A percentile compares a stretch with the other conserved stretches of the same genome.
Conservation (phyloP, 148 eudicot species). For the Chenopodium berlandieri region DNA sequence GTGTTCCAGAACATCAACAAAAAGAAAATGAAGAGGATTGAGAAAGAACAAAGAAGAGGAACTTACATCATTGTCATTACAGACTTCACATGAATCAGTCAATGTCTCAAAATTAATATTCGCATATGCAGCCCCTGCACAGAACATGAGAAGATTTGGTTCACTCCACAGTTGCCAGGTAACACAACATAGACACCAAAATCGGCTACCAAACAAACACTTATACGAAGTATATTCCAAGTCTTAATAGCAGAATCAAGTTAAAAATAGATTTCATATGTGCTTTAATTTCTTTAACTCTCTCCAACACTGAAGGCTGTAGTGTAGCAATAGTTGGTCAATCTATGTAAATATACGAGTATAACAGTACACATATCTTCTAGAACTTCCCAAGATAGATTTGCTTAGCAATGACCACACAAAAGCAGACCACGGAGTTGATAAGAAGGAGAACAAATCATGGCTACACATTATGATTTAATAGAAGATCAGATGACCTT, state of each 20-base stretch:
- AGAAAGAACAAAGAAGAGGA: background rate
- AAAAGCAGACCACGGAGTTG: background rate
- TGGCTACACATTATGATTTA: background rate
- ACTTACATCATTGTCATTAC: slow-evolving; percentile 40
- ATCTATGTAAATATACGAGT: background rate
- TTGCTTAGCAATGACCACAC: background rate
- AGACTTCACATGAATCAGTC: slow-evolving; percentile 31
- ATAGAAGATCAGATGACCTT: slow-evolving; percentile 2
- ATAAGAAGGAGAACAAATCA: background rate
- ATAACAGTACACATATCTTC: background rate
- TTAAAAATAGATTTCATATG: background rate
- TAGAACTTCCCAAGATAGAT: background rate
- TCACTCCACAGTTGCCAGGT: slow-evolving; percentile 12
- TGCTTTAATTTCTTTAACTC: background rate
- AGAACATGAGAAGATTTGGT: slow-evolving; percentile 9
- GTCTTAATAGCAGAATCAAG: background rate
- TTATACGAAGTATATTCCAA: background rate
- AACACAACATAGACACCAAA: background rate
- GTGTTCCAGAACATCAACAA: background rate
- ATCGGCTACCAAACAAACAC: background rate
- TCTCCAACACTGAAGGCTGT: background rate
- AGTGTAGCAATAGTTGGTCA: background rate
- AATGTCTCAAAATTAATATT: slow-evolving; percentile 29
- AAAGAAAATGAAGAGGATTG: background rate
- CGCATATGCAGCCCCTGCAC: slow-evolving; percentile 48